A percentile compares a stretch with the other conserved stretches of the same genome.
Evolutionary conservation across 768 basidiomycete species (phyloP).

Genomic region (Suillus subluteus): DNA sequence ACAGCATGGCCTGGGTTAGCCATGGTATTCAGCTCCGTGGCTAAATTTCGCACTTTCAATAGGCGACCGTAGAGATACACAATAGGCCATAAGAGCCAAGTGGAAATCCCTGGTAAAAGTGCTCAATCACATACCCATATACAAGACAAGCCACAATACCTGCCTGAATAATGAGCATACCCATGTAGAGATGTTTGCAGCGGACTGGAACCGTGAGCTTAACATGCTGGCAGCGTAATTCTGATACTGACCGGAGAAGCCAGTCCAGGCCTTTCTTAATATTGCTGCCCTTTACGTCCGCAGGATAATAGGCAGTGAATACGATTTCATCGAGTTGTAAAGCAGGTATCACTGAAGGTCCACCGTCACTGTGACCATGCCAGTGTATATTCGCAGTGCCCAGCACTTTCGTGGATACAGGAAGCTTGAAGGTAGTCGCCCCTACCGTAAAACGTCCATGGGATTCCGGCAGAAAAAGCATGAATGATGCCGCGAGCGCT

Average conservation of each 20-base stretch:
- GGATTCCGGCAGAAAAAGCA: slow-evolving; percentile 49
- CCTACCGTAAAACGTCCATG: slow-evolving; percentile 59
- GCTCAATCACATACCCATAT: not conserved
- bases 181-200: slow-evolving; percentile 49
- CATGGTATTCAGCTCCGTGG: slow-evolving; percentile 1
- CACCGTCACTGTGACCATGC: not conserved
- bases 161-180: slow-evolving; percentile 53
- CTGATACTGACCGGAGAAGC: slow-evolving; percentile 53
- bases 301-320: slow-evolving; percentile 70
- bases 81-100: slow-evolving; percentile 44
- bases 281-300: slow-evolving; percentile 37
- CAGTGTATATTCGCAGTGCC: slow-evolving; percentile 44
- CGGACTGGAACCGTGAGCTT: slow-evolving; percentile 34
- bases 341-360: slow-evolving; percentile 38
- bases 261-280: slow-evolving; percentile 52
- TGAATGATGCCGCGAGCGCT: slow-evolving; percentile 15
- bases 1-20: not conserved
- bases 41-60: slow-evolving; percentile 45
- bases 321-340: slow-evolving; percentile 62
- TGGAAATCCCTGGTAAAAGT: slow-evolving; percentile 26
- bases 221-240: not conserved
- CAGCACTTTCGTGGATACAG: slow-evolving; percentile 43
- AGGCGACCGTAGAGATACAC: slow-evolving; percentile 54
- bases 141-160: slow-evolving; percentile 9
- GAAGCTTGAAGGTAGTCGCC: slow-evolving; percentile 57